phyloP scores from a whole-genome alignment of 163 green algal genomes.

The Smithsoniella earleae region DNA sequence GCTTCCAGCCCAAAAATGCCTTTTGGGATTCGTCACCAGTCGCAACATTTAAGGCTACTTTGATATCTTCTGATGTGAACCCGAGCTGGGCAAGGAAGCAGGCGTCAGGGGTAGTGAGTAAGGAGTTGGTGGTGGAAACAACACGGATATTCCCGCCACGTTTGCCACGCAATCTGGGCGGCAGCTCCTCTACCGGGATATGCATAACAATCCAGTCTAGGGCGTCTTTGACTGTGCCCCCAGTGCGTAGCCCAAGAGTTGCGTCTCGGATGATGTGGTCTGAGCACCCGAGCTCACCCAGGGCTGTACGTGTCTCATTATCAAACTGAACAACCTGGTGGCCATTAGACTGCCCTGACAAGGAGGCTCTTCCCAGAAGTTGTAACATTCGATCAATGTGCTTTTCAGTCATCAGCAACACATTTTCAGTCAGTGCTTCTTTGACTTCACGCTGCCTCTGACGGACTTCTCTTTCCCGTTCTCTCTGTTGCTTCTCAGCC shows the following conservation, averaged over 20 bases:
- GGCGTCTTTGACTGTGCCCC: constrained; percentile 30
- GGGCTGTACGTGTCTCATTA: not conserved
- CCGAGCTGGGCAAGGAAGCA: not conserved
- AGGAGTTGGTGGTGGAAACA: not conserved
- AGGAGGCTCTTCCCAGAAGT: not conserved
- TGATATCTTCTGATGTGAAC: not conserved
- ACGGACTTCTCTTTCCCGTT: constrained; percentile 1
- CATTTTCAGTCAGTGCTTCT: constrained; percentile 15
- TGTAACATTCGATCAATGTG: not conserved
- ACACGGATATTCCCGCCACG: not conserved
- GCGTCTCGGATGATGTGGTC: not conserved
- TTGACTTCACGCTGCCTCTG: constrained; percentile 32
- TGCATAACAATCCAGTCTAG: constrained; percentile 67
- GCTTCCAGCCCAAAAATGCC: not conserved
- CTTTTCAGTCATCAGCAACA: not conserved
- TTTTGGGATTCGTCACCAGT: not conserved
- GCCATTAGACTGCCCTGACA: too few relatives aligned
- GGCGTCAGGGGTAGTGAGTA: not conserved
- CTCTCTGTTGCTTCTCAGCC: constrained; percentile 1
- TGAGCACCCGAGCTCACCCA: not conserved
- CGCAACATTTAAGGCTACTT: not conserved
- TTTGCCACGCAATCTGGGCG: constrained; percentile 35
- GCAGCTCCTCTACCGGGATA: constrained; percentile 51
- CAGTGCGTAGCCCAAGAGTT: not conserved
- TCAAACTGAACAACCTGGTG: not conserved